Evolutionary conservation across 2,329 filamentous ascomycete species (phyloP), one percentile per base, ranked within the genome.

Genomic region (Neurospora sp.): DNA sequence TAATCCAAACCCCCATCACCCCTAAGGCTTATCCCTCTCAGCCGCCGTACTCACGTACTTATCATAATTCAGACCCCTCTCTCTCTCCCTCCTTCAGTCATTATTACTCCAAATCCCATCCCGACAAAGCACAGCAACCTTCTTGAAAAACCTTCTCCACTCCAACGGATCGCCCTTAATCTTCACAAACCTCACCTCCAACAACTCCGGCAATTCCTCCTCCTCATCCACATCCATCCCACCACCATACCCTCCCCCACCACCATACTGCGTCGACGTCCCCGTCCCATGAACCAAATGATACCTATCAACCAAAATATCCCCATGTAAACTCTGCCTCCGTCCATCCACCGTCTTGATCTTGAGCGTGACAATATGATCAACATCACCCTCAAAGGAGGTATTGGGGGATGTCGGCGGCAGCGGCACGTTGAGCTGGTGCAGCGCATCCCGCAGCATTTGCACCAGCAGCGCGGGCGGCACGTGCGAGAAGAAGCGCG

Each of bases 71-170:
- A 36, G 33, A 36, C 23, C 43, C 23, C 43, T 10, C 46, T 52
- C 65, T 33, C 38, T 67, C 68, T 11, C 19, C 19, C 46, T 52
- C 65, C 19, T 33, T 67, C 68, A 70, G 5, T 67, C 67, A 43
- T 74, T 71, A 37, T 70, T 69, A n/a, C 71, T 75, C 66, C 74
- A 92, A 65, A 98, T 90, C 8, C 89, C 93, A 77, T 97, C 93
- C 77, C 92, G 92, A 81, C 94, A 96, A 71, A 95, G 83, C 73
- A 96, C 84, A 38, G 92, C 92, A n/a, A 97, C 87, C 80, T 93
- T 94, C 82, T 99, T 99, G 84, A 99, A 99, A 78, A 99, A 93
- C 40, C 96, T 85, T 71, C 96, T 88, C 96, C 96, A 99, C 82
- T 98, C 95, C 67, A 99, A 82, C 5, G 96, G 96, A 82, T 99